Percentiles rank a stretch among this genome's conserved stretches.
Evolutionary conservation across 2,329 filamentous ascomycete genomes (phyloP).

Genomic region (Colletotrichum sp.): DNA sequence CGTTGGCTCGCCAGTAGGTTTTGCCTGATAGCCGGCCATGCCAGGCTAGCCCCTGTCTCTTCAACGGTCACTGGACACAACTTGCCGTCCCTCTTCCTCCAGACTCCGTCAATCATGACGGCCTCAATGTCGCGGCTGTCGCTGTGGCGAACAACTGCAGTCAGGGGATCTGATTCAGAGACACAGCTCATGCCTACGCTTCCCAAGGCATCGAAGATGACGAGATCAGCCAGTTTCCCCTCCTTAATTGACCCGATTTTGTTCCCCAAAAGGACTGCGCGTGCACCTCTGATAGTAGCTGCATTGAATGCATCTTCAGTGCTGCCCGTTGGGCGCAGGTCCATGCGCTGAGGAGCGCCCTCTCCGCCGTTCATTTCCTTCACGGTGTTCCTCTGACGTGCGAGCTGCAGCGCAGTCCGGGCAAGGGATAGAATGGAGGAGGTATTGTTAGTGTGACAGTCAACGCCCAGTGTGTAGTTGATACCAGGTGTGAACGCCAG

Average conservation of each 20-base stretch:
- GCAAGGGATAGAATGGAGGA: constrained; percentile 14
- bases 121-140: neutral
- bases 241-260: neutral
- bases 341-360: neutral
- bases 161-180: neutral
- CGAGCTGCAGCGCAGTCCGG: constrained; percentile 23
- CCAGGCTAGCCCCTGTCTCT: neutral
- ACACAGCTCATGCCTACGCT: constrained; percentile 46
- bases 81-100: neutral
- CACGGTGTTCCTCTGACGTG: constrained; percentile 1
- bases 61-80: neutral
- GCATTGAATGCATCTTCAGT: neutral
- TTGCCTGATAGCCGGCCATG: neutral
- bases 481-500: constrained; percentile 40
- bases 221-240: neutral
- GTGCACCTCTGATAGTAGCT: neutral
- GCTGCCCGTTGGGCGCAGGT: neutral
- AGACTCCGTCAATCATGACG: neutral
- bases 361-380: neutral
- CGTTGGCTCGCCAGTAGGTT: neutral
- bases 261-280: neutral
- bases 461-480: constrained; percentile 22
- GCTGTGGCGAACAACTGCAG: neutral
- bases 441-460: constrained; percentile 24
- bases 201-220: neutral